phyloP scores from a whole-genome alignment of 1,284 basidiomycete species.

The Xanthoconium separans region DNA sequence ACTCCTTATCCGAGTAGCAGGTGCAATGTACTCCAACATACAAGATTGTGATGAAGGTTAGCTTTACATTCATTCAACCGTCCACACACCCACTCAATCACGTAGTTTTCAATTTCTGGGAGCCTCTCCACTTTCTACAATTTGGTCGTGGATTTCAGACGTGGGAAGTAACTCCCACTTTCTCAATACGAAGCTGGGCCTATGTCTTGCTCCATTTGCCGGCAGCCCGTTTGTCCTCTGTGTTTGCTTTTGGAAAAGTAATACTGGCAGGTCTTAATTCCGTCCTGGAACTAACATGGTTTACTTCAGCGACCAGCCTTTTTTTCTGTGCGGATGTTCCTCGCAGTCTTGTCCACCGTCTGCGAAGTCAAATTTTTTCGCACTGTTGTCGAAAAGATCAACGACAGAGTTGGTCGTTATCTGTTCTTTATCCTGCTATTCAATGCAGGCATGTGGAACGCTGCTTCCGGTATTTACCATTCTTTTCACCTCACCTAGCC shows the following conservation, averaged over 20 bases:
- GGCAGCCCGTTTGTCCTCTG: slow-evolving; percentile 47
- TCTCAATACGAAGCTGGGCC: slow-evolving; percentile 91
- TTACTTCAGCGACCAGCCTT: slow-evolving; percentile 73
- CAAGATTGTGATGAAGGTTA: slow-evolving; percentile 96
- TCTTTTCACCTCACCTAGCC: not conserved
- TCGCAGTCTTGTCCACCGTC: slow-evolving; percentile 74
- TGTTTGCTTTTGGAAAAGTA: slow-evolving; percentile 54
- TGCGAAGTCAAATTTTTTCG: slow-evolving; percentile 88
- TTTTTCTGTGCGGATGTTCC: slow-evolving; percentile 82
- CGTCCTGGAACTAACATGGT: slow-evolving; percentile 7
- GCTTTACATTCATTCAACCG: slow-evolving; percentile 7
- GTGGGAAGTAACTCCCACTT: slow-evolving; percentile 94
- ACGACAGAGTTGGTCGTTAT: slow-evolving; percentile 89
- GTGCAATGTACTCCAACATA: slow-evolving; percentile 95
- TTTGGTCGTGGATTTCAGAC: slow-evolving; percentile 92
- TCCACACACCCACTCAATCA: not conserved
- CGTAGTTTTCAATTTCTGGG: slow-evolving; percentile 98
- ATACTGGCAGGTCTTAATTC: slow-evolving; percentile 2
- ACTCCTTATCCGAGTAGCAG: slow-evolving; percentile 78
- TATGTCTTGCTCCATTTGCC: slow-evolving; percentile 81
- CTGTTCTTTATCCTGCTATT: slow-evolving; percentile 82
- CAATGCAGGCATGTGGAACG: slow-evolving; percentile 93
- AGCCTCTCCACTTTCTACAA: slow-evolving; percentile 90
- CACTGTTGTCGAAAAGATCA: slow-evolving; percentile 78
- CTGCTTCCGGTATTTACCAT: slow-evolving; percentile 62